Evolutionary conservation across 805 yeast species (phyloP).

Genomic region (Zygotorulaspora sp.): DNA sequence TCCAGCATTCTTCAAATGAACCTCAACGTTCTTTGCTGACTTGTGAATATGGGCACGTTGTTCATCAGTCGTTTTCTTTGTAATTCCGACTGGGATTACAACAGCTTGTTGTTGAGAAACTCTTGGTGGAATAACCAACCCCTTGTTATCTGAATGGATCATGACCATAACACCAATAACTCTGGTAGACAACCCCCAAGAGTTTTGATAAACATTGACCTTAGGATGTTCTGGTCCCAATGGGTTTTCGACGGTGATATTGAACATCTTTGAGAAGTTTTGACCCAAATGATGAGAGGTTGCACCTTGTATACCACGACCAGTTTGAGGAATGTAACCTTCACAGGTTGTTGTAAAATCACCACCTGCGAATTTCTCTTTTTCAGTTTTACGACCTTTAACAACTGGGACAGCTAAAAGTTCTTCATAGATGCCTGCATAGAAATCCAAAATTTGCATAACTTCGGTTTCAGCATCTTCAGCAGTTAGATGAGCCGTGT

Average conservation of each 20-base stretch:
- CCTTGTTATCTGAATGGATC: slow-evolving; percentile 98
- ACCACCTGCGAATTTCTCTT: slow-evolving; percentile 99
- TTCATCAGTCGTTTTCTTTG: slow-evolving; percentile 77
- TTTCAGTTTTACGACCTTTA: slow-evolving; percentile 92
- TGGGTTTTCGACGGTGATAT: slow-evolving; percentile 93
- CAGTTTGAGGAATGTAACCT: slow-evolving; percentile 96
- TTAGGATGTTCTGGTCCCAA: slow-evolving; percentile 83
- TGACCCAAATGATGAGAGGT: slow-evolving; percentile 97
- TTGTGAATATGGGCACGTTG: slow-evolving; percentile 63
- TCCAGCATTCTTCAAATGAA: slow-evolving; percentile 52
- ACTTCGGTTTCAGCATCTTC: slow-evolving; percentile 85
- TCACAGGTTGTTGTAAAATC: slow-evolving; percentile 92
- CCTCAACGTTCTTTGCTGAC: slow-evolving; percentile 68
- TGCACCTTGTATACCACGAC: slow-evolving; percentile 99
- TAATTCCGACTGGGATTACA: slow-evolving; percentile 91
- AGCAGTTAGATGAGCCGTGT: slow-evolving; percentile 87
- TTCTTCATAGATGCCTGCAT: slow-evolving; percentile 80
- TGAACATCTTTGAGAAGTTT: slow-evolving; percentile 98
- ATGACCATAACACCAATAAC: slow-evolving; percentile 99
- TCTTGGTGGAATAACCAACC: slow-evolving; percentile 95
- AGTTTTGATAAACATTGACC: slow-evolving; percentile 88
- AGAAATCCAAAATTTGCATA: slow-evolving; percentile 75
- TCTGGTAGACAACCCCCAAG: slow-evolving; percentile 99
- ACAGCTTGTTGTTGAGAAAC: slow-evolving; percentile 91
- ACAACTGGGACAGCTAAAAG: slow-evolving; percentile 95